Conservation (phyloP, 441 rosid species). For the Euphorbia celastroides region DNA sequence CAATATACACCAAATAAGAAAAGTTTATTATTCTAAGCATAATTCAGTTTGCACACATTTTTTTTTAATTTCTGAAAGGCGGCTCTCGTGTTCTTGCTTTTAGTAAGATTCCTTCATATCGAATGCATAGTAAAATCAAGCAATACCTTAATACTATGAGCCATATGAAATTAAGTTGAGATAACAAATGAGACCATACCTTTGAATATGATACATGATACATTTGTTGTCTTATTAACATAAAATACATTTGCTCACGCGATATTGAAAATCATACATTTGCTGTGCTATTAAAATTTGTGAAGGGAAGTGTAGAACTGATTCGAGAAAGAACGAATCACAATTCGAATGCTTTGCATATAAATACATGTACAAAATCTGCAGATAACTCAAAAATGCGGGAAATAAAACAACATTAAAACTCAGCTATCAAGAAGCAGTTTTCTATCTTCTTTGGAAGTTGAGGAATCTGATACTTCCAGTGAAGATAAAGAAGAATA, state of each 20-base stretch:
- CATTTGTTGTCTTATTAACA: too few species aligned
- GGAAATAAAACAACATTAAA: neutral
- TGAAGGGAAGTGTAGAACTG: neutral
- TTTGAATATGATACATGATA: neutral
- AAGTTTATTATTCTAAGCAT: too few species aligned
- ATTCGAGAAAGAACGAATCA: neutral
- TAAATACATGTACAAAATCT: neutral
- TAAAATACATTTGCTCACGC: too few species aligned
- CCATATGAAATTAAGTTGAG: too few species aligned
- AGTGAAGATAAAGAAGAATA: constrained; percentile 48
- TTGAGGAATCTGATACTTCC: constrained; percentile 59
- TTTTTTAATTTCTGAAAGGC: too few species aligned
- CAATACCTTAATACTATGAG: too few species aligned
- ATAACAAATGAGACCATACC: too few species aligned
- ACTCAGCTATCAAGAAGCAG: neutral
- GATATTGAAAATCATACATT: neutral
- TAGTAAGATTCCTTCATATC: too few species aligned
- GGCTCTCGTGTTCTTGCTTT: too few species aligned
- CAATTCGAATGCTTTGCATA: neutral
- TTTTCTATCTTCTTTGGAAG: constrained; percentile 48
- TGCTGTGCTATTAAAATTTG: neutral
- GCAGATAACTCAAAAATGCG: neutral
- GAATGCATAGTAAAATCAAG: too few species aligned
- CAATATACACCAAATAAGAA: too few species aligned
- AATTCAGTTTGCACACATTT: too few species aligned